Base-by-base conservation (phyloP, 2,329 filamentous ascomycete species). In the Knoxdaviesia capensis region DNA sequence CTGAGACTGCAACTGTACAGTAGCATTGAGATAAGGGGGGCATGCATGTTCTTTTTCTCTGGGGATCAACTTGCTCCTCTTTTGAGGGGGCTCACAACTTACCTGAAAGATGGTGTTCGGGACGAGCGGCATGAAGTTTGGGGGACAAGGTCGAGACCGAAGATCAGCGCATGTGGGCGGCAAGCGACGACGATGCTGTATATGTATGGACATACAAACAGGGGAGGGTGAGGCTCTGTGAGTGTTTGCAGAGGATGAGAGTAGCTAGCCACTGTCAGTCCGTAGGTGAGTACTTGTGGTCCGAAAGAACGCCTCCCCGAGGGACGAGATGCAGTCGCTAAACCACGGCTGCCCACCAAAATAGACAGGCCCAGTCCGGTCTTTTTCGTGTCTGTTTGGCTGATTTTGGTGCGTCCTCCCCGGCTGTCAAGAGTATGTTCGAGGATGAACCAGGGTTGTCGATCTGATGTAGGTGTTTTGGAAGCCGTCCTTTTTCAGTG, bases 401-500 rank as follows among this genome's bases (percentile, higher is more conserved):
- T 20, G 2, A 20, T 20, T 3, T 20, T 20, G 20, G 20, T 2
- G 20, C 20, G 20, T 20, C 20, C 20, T 20, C 20, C 20, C 20
- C 20, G 20, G 20, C 20, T 20, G 20, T 20, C 20, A 20, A 20
- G 20, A 20, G 20, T 20, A 20, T 20, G 20, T 20, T 20, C 20
- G 20, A 20, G 20, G 20, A 39, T 30, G 11, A 29, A 39, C 6
- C 7, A 39, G 32, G 30, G 36, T 10, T 37, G 36, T 11, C 36
- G 30, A 20, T 20, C 20, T 20, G 20, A 20, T 20, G 20, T 20
- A 2, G 20, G 20, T 20, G 20, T 20, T 20, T 20, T 37, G n/a
- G 7, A 7, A n/a, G n/a, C 36, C n/a, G n/a, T 9, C 42, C 10
- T 40, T 30, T 33, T 39, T 41, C 42, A 44, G 20, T 41, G 32